A percentile compares a stretch with the other conserved stretches of the same genome.
phyloP scores from a whole-genome alignment of 192 early-diverging fungal species.

The Coemansia sp. region DNA sequence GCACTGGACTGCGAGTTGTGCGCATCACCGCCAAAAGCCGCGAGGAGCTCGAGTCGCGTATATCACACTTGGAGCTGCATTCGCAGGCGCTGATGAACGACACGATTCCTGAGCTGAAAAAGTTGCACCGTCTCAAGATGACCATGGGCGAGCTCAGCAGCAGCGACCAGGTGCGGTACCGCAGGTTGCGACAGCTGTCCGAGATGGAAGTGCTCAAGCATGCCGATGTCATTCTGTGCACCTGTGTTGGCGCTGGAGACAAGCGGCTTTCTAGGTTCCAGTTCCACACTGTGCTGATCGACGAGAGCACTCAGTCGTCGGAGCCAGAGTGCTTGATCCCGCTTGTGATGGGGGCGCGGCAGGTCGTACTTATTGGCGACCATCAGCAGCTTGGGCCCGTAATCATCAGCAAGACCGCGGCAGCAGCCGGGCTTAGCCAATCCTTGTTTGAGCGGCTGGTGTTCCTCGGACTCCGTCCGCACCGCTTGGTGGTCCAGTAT shows the following conservation, averaged over 20 bases:
- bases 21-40: constrained; percentile 92
- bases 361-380: constrained; percentile 97
- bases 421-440: constrained; percentile 91
- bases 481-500: constrained; percentile 97
- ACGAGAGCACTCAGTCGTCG: constrained; percentile 97
- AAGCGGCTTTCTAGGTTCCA: constrained; percentile 84
- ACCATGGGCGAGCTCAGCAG: constrained; percentile 91
- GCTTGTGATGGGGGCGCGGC: constrained; percentile 93
- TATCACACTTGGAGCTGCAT: constrained; percentile 93
- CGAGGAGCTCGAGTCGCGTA: constrained; percentile 93
- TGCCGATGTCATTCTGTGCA: constrained; percentile 98
- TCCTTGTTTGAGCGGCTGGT: constrained; percentile 97
- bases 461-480: constrained; percentile 88
- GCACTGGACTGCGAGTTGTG: constrained; percentile 93
- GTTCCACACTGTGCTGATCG: constrained; percentile 95
- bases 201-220: constrained; percentile 91
- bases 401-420: constrained; percentile 96
- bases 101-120: constrained; percentile 93
- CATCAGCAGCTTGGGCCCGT: constrained; percentile 99
- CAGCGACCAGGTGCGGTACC: constrained; percentile 86
- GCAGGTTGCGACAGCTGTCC: constrained; percentile 77
- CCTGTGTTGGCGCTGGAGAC: constrained; percentile 97
- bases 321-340: constrained; percentile 99
- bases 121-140: constrained; percentile 83
- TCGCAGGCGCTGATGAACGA: constrained; percentile 97